Percentiles rank a stretch among this genome's conserved stretches.
Evolutionary conservation across 257 asterid genomes (phyloP).

Genomic region (Solanum bulbocastanum): DNA sequence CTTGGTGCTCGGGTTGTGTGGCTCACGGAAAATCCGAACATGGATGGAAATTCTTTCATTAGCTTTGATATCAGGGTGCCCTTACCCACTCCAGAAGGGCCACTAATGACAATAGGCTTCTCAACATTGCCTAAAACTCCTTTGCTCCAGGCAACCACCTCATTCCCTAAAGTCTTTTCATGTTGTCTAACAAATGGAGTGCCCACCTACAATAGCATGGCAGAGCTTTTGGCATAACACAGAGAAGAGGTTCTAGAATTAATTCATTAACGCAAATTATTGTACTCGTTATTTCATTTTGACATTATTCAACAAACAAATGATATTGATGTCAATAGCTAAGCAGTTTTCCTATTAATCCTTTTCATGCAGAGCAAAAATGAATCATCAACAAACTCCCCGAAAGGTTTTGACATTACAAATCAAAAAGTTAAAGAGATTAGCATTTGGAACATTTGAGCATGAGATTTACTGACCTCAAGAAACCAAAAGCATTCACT

Average conservation of each 20-base stretch:
- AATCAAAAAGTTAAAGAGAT: neutral
- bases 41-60: constrained; percentile 80
- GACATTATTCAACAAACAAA: neutral
- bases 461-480: constrained; percentile 44
- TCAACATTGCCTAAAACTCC: constrained; percentile 63
- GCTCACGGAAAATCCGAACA: constrained; percentile 93
- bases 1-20: constrained; percentile 94
- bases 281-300: neutral
- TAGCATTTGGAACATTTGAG: neutral
- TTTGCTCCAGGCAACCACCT: constrained; percentile 94
- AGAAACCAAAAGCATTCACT: constrained; percentile 91
- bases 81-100: constrained; percentile 99
- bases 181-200: constrained; percentile 69
- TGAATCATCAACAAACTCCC: neutral
- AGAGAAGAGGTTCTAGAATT: neutral
- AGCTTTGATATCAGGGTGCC: constrained; percentile 76
- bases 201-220: constrained; percentile 41
- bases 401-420: neutral
- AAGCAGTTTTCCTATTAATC: neutral
- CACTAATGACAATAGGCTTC: constrained; percentile 77
- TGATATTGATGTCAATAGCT: neutral
- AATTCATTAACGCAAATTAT: neutral
- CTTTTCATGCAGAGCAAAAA: neutral
- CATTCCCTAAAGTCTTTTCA: constrained; percentile 37
- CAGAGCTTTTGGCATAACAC: neutral